Percentiles rank a stretch among this genome's conserved stretches.
phyloP scores from a whole-genome alignment of 148 eudicot genomes.

The Rhododendron kiyosumense region DNA sequence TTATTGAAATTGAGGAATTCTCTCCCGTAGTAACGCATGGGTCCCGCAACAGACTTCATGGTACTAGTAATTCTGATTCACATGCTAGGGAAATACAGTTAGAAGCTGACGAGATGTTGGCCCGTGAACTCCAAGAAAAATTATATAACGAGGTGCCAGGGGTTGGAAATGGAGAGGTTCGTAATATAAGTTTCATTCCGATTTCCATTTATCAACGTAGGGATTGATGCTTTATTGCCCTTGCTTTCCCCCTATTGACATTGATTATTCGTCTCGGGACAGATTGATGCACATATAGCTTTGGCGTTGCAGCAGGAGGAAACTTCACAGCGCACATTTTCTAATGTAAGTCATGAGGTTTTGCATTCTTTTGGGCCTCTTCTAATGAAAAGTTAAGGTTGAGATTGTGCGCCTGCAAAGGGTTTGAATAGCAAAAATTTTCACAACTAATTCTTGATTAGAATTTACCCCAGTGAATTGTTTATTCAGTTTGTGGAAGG shows the following conservation, averaged over 20 bases:
- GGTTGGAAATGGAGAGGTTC: constrained; percentile 48
- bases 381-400: neutral
- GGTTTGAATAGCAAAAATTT: neutral
- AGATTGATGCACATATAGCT: constrained; percentile 42
- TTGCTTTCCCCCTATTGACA: neutral
- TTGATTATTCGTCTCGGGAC: constrained; percentile 7
- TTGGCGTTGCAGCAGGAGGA: constrained; percentile 42
- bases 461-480: neutral
- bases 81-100: constrained; percentile 60
- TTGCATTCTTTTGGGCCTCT: constrained; percentile 18
- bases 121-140: constrained; percentile 90
- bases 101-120: constrained; percentile 85
- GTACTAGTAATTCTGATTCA: constrained; percentile 27
- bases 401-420: neutral
- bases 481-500: neutral
- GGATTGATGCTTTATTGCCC: constrained; percentile 1
- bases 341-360: constrained; percentile 26
- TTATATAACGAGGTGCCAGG: constrained; percentile 63
- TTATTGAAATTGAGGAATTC: neutral
- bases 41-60: constrained; percentile 8
- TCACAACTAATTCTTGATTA: neutral
- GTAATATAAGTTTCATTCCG: neutral
- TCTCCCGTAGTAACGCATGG: constrained; percentile 17
- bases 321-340: constrained; percentile 24
- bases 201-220: neutral